Conservation (phyloP, 2,329 filamentous ascomycete genomes). For the Penicillium sp. region DNA sequence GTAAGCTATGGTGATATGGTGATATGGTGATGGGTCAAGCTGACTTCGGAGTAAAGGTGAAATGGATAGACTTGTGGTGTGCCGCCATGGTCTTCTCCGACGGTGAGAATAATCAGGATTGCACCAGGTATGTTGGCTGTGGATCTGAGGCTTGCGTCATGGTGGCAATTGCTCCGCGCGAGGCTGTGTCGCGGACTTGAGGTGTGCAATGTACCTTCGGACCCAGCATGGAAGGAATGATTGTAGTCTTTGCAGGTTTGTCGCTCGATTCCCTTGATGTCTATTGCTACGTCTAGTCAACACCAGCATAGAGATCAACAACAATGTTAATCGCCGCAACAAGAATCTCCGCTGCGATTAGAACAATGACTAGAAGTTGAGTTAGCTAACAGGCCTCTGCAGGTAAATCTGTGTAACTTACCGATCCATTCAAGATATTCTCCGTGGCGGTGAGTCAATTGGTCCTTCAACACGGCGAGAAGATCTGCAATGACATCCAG, state of each 20-base stretch:
- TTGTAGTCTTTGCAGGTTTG: neutral
- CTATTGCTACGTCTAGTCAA: conserved; percentile 43
- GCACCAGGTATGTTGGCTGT: neutral
- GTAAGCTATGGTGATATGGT: neutral
- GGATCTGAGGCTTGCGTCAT: neutral
- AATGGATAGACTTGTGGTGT: neutral
- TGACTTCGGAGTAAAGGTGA: neutral
- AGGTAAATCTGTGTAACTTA: conserved; percentile 45
- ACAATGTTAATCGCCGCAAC: conserved; percentile 92
- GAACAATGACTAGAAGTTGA: conserved; percentile 67
- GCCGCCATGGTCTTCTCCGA: neutral
- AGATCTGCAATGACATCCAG: conserved; percentile 91
- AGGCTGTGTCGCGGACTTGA: neutral
- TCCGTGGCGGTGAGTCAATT: conserved; percentile 87
- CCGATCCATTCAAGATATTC: conserved; percentile 88
- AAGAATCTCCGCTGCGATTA: conserved; percentile 92
- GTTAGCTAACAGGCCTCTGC: conserved; percentile 13
- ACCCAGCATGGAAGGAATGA: neutral
- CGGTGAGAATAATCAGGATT: neutral
- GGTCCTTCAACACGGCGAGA: conserved; percentile 88
- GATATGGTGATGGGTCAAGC: neutral
- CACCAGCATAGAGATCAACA: conserved; percentile 78
- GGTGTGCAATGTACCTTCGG: neutral
- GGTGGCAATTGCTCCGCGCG: neutral
- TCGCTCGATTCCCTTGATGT: neutral